Conservation (phyloP, 2,329 filamentous ascomycete species). For the Ophiostoma tasmaniense region DNA sequence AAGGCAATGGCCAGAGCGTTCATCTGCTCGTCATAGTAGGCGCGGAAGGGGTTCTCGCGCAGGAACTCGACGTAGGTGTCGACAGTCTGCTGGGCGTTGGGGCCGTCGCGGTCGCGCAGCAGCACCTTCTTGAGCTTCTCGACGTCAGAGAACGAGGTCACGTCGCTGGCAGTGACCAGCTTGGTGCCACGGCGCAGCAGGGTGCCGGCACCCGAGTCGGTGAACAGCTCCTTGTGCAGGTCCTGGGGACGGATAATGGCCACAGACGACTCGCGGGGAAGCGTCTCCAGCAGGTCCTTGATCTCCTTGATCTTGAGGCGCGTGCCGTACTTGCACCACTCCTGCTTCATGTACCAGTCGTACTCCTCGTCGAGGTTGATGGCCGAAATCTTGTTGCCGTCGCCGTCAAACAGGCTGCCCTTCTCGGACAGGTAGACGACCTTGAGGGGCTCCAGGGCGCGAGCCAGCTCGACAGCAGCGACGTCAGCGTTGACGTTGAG, state of each 20-base stretch:
- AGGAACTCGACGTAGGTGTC: conserved; percentile 80
- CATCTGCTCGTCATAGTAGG: conserved; percentile 91
- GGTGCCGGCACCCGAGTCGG: conserved; percentile 88
- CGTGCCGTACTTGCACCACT: conserved; percentile 92
- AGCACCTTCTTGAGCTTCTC: conserved; percentile 73
- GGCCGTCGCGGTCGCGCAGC: conserved; percentile 68
- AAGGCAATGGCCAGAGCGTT: conserved; percentile 86
- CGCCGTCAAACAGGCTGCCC: conserved; percentile 88
- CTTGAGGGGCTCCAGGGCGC: conserved; percentile 84
- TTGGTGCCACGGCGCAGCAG: conserved; percentile 88
- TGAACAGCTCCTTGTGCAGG: conserved; percentile 93
- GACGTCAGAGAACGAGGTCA: conserved; percentile 68
- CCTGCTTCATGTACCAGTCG: conserved; percentile 81
- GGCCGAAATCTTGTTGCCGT: conserved; percentile 88
- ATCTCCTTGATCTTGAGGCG: conserved; percentile 96
- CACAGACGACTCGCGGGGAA: conserved; percentile 87
- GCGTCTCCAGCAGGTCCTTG: conserved; percentile 80
- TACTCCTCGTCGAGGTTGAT: conserved; percentile 98
- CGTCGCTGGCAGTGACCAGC: conserved; percentile 61
- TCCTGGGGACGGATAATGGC: conserved; percentile 96
- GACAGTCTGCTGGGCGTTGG: conserved; percentile 75
- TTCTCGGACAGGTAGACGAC: conserved; percentile 98
- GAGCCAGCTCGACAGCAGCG: conserved; percentile 84
- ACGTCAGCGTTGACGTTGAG: conserved; percentile 98
- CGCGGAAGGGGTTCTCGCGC: conserved; percentile 70